phyloP scores from a whole-genome alignment of 257 asterid species.

The Verbascum thapsus region DNA sequence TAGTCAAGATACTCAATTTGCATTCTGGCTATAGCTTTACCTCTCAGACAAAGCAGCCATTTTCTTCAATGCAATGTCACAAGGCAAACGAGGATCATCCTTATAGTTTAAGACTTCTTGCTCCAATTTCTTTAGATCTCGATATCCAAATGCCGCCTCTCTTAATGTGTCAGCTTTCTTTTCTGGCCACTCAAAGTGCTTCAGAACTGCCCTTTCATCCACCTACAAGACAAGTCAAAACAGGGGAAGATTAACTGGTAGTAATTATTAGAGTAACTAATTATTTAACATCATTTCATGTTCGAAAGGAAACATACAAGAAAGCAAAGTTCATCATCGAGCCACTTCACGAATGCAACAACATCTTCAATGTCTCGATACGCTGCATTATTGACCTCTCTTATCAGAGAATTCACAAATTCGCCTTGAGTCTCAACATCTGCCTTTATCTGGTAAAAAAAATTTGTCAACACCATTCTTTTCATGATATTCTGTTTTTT shows the following conservation, averaged over 20 bases:
- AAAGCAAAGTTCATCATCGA: constrained; percentile 92
- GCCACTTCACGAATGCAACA: constrained; percentile 88
- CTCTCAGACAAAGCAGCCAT: constrained; percentile 78
- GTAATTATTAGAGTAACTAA: no score
- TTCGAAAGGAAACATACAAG: constrained; percentile 52
- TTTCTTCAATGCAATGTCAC: constrained; percentile 77
- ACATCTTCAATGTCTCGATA: constrained; percentile 75
- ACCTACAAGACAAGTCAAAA: constrained; percentile 49
- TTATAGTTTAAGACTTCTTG: constrained; percentile 59
- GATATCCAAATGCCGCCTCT: constrained; percentile 87
- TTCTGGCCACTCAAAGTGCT: constrained; percentile 97
- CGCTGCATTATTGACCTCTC: constrained; percentile 72
- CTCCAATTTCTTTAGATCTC: constrained; percentile 79
- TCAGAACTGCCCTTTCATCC: constrained; percentile 92
- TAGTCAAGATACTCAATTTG: background rate
- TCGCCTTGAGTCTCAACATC: constrained; percentile 96
- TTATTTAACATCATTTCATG: no score
- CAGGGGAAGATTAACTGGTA: constrained; percentile 11
- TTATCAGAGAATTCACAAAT: constrained; percentile 75
- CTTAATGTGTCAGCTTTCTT: constrained; percentile 85
- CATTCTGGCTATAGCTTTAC: constrained; percentile 36
- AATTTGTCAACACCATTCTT: background rate
- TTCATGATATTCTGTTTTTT: background rate
- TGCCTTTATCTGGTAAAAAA: constrained; percentile 64
- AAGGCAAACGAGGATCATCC: constrained; percentile 69